Conservation (phyloP, 768 basidiomycete species). For the Kwoniella newhampshirensis region DNA sequence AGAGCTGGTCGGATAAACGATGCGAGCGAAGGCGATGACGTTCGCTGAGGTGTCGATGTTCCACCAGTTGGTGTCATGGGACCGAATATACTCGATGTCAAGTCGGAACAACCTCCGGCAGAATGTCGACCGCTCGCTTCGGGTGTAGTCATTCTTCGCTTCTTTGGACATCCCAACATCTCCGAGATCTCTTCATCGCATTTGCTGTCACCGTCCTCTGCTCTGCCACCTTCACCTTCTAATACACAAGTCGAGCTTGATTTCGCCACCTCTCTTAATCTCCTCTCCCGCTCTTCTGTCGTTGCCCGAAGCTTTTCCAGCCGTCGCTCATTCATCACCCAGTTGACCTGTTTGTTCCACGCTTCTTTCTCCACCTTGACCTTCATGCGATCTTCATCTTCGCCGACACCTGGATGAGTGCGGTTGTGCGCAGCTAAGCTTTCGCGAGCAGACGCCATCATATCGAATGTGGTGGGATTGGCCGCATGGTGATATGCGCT, state of each 20-base stretch:
- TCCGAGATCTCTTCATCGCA: conserved; percentile 8
- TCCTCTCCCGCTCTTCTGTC: conserved; percentile 38
- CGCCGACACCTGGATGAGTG: conserved; percentile 39
- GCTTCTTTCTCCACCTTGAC: conserved; percentile 39
- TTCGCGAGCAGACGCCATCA: conserved; percentile 32
- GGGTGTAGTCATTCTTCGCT: conserved; percentile 8
- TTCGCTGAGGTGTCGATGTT: conserved; percentile 16
- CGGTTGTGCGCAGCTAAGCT: conserved; percentile 32
- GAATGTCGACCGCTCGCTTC: not conserved
- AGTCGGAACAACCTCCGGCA: conserved; percentile 4
- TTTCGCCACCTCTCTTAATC: conserved; percentile 26
- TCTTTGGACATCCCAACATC: conserved; percentile 22
- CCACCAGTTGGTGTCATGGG: not conserved
- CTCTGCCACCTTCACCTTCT: conserved; percentile 7
- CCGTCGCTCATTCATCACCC: conserved; percentile 48
- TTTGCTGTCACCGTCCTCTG: conserved; percentile 5
- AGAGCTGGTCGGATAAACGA: conserved; percentile 38
- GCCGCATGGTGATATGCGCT: conserved; percentile 42
- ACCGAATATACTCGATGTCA: conserved; percentile 19
- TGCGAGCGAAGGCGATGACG: conserved; percentile 27
- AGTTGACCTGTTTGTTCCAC: conserved; percentile 47
- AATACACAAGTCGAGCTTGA: conserved; percentile 1
- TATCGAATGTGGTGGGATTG: conserved; percentile 33
- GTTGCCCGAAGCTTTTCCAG: conserved; percentile 38
- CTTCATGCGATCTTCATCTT: conserved; percentile 19